phyloP scores from a whole-genome alignment of 108 stramenopile genomes.

The Cyclotella distinguenda region DNA sequence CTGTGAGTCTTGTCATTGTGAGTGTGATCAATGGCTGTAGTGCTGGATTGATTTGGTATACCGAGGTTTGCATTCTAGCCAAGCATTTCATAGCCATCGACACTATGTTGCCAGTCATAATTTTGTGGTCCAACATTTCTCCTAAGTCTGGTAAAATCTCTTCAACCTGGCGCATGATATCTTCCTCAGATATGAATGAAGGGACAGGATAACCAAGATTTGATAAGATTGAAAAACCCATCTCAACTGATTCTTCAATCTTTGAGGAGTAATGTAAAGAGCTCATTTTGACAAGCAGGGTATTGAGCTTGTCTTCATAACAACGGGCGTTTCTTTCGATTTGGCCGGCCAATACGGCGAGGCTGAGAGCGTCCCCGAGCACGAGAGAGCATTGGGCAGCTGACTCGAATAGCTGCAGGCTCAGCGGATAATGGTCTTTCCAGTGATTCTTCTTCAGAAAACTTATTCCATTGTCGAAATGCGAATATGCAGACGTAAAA shows the following conservation, averaged over 20 bases:
- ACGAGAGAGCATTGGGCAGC: slow-evolving; percentile 6
- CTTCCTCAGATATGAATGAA: no score
- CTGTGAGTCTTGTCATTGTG: slow-evolving; percentile 5
- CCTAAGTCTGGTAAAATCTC: not conserved
- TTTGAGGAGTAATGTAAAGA: no score
- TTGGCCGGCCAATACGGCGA: slow-evolving; percentile 4
- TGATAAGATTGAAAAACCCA: no score
- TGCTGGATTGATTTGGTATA: not conserved
- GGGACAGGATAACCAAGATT: no score
- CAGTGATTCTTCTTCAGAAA: slow-evolving; percentile 17
- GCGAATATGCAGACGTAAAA: slow-evolving; percentile 6
- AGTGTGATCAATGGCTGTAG: not conserved
- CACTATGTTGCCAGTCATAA: slow-evolving; percentile 1
- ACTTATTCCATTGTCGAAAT: slow-evolving; percentile 21
- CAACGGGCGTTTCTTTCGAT: not conserved
- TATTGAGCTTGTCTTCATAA: slow-evolving; percentile 15
- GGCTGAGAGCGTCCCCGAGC: not conserved
- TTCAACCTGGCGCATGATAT: no score
- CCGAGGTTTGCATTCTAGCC: not conserved
- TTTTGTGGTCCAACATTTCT: not conserved
- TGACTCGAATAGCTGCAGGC: slow-evolving; percentile 20
- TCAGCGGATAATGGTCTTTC: slow-evolving; percentile 22
- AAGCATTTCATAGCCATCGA: slow-evolving; percentile 20
- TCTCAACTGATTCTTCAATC: no score
- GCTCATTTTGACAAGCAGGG: no score